A percentile compares a stretch with the other conserved stretches of the same genome.
These are phyloP conservation scores for Globisporangium viniferum DNA, from an alignment of 352 stramenopile genomes.

Conservation along the genomic window DNA sequence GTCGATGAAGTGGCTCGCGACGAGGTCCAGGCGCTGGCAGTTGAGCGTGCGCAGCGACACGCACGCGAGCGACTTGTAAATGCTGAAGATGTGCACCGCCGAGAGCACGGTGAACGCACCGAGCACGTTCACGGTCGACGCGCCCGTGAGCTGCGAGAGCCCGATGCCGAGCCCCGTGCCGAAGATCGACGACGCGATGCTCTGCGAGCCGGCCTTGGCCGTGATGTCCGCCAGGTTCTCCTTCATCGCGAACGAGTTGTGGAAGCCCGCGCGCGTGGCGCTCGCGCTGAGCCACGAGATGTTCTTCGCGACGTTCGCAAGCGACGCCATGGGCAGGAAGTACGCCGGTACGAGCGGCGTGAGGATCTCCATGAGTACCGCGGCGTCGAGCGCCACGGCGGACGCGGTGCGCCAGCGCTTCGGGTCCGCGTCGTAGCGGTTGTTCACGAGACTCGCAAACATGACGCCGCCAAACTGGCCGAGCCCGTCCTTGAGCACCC, in stretches of 20 bases:
- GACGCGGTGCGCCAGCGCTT: constrained; percentile 93
- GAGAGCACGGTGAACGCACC: constrained; percentile 52
- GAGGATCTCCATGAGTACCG: constrained; percentile 92
- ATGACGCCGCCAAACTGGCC: constrained; percentile 95
- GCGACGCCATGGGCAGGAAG: constrained; percentile 88
- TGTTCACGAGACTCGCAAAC: constrained; percentile 90
- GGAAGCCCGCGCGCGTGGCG: constrained; percentile 92
- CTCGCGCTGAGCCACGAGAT: constrained; percentile 93
- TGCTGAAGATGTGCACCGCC: constrained; percentile 46
- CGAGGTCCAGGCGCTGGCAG: constrained; percentile 58
- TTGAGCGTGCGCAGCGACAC: constrained; percentile 70
- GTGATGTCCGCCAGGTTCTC: constrained; percentile 96
- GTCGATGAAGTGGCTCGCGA: constrained; percentile 43
- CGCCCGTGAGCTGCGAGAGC: constrained; percentile 57
- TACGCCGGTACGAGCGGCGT: constrained; percentile 71
- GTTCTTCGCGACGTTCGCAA: constrained; percentile 94
- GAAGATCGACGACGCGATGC: constrained; percentile 90
- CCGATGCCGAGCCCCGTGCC: constrained; percentile 63
- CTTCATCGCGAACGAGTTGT: constrained; percentile 88
- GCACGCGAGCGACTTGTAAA: constrained; percentile 55
- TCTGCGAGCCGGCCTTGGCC: constrained; percentile 93
- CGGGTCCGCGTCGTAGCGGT: constrained; percentile 92
- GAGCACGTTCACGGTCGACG: constrained; percentile 46
- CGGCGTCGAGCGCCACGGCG: constrained; percentile 86
- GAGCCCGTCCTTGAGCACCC: constrained; percentile 96